Percentiles rank a stretch among this genome's conserved stretches.
Evolutionary conservation across 305 asterid genomes (phyloP).

Genomic region (Plantago lanceolata): DNA sequence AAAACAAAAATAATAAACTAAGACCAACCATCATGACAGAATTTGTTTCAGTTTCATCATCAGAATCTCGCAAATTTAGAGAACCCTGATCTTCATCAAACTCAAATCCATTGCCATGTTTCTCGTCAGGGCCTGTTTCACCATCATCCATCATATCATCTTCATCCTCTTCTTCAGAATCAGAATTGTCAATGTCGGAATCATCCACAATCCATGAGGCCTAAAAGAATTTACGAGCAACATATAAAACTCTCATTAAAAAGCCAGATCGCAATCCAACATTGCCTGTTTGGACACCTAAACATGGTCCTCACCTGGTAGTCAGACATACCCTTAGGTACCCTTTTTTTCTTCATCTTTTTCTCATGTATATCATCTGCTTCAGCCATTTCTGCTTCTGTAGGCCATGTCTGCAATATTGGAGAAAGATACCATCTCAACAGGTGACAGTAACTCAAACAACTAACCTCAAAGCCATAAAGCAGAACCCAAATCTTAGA

Average conservation of each 20-base stretch:
- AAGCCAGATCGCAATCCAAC: slow-evolving; percentile 12
- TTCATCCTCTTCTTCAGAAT: slow-evolving; percentile 57
- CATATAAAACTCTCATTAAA: slow-evolving; percentile 11
- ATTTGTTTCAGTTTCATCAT: slow-evolving; percentile 70
- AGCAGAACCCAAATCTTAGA: background rate
- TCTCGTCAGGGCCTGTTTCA: slow-evolving; percentile 40
- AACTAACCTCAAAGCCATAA: background rate
- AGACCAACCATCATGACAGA: slow-evolving; percentile 74
- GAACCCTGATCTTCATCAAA: slow-evolving; percentile 76
- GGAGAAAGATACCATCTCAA: slow-evolving; percentile 18
- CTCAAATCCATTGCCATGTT: slow-evolving; percentile 40
- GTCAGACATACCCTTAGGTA: slow-evolving; percentile 81
- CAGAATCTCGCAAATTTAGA: slow-evolving; percentile 56
- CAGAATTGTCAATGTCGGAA: slow-evolving; percentile 59
- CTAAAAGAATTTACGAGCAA: slow-evolving; percentile 36
- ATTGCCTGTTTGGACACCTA: background rate
- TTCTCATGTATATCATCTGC: slow-evolving; percentile 53
- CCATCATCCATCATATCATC: slow-evolving; percentile 83
- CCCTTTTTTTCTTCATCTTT: slow-evolving; percentile 56
- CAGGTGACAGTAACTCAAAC: background rate
- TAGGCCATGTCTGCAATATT: slow-evolving; percentile 82
- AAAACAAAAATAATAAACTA: slow-evolving; percentile 1
- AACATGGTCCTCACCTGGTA: slow-evolving; percentile 59
- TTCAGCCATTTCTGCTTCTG: slow-evolving; percentile 96
- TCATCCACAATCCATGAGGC: slow-evolving; percentile 95